These are phyloP conservation scores for Saxophila tyrrhenica DNA, from an alignment of 495 filamentous ascomycete genomes.

Conservation along the genomic window DNA sequence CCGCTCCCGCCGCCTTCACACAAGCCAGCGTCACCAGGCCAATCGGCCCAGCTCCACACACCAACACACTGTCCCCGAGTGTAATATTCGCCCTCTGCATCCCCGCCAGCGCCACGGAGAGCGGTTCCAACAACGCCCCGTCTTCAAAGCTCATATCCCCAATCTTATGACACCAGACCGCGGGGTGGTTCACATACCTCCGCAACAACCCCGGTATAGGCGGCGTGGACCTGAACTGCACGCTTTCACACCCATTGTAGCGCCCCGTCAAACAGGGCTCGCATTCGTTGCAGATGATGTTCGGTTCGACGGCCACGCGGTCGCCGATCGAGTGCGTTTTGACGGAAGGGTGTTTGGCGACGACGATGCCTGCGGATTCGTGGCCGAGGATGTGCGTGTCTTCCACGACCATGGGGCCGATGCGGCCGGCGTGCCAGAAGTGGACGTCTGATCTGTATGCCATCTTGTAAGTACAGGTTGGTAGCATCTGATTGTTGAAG, in stretches of 20 bases:
- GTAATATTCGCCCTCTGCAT: slow-evolving; percentile 67
- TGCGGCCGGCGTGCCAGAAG: slow-evolving; percentile 90
- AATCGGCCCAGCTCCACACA: slow-evolving; percentile 87
- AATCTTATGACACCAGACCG: slow-evolving; percentile 89
- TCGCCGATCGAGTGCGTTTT: slow-evolving; percentile 66
- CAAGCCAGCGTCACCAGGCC: slow-evolving; percentile 77
- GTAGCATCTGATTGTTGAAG: slow-evolving; percentile 9
- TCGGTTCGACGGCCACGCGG: slow-evolving; percentile 83
- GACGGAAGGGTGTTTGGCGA: slow-evolving; percentile 72
- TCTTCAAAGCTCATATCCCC: slow-evolving; percentile 75
- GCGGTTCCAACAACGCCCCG: slow-evolving; percentile 75
- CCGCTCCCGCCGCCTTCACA: slow-evolving; percentile 68
- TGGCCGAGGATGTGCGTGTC: slow-evolving; percentile 84
- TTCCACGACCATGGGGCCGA: slow-evolving; percentile 86
- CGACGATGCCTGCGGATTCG: slow-evolving; percentile 75
- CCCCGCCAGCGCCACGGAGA: slow-evolving; percentile 73
- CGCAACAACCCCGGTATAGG: slow-evolving; percentile 80
- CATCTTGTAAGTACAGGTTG: background rate
- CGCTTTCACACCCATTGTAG: slow-evolving; percentile 83
- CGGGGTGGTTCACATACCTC: slow-evolving; percentile 86
- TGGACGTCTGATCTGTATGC: slow-evolving; percentile 70
- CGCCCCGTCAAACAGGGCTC: slow-evolving; percentile 81
- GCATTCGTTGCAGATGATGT: slow-evolving; percentile 78
- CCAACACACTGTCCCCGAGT: slow-evolving; percentile 70
- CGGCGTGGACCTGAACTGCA: slow-evolving; percentile 78